Conservation (phyloP, 306 rosid genomes). For the Sindora glabra region DNA sequence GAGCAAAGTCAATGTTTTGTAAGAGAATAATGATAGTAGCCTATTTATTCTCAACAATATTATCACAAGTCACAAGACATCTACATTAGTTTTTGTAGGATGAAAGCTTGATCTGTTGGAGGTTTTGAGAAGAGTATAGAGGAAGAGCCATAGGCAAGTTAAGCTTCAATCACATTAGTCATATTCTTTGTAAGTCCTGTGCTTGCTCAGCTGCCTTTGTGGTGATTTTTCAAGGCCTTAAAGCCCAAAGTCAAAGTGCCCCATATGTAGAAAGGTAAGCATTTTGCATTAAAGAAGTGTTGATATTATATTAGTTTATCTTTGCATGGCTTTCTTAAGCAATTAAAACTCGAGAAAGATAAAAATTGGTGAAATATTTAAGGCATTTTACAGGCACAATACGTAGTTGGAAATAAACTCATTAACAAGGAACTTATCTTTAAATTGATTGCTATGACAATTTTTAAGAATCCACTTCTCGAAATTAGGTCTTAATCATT, state of each 20-base stretch:
- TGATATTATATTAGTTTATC: neutral
- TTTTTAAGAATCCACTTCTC: neutral
- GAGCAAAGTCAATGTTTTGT: conserved; percentile 34
- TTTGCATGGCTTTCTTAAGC: neutral
- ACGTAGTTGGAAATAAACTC: neutral
- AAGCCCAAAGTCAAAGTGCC: conserved; percentile 56
- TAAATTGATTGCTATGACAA: neutral
- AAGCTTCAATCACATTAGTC: no score
- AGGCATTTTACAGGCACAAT: neutral
- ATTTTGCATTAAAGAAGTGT: neutral
- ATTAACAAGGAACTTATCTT: no score
- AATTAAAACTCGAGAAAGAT: neutral
- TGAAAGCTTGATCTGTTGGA: no score
- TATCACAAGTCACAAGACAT: no score
- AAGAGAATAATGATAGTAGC: conserved; percentile 32
- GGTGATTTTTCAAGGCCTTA: conserved; percentile 68
- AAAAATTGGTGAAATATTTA: neutral
- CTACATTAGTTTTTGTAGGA: no score
- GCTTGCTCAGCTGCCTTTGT: conserved; percentile 86
- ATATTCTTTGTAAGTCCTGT: conserved; percentile 85
- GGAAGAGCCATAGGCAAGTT: no score
- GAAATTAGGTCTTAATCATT: no score
- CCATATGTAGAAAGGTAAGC: conserved; percentile 91
- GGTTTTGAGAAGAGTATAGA: no score
- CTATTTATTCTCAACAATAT: conserved; percentile 42